Evolutionary conservation across 2,329 filamentous ascomycete genomes (phyloP), one percentile per base, ranked within the genome.

Genomic region (Paecilomyces fulvus): DNA sequence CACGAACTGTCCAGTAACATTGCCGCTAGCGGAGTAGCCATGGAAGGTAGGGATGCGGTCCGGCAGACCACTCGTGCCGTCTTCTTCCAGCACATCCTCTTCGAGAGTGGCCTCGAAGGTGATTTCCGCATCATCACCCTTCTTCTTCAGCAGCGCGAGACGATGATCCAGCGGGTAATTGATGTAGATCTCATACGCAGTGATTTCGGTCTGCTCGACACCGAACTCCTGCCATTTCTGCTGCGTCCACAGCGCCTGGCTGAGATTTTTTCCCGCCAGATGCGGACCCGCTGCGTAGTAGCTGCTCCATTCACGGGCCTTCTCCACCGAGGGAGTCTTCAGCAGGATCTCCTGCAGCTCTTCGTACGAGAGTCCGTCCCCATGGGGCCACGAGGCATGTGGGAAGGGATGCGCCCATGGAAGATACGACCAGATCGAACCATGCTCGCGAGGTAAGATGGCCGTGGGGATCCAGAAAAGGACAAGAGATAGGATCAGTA

Each of bases 11-110:
- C 84, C 90, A 0, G 92, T 96, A 51, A 95, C 92, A 70, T 97
- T 95, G 28, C 92, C 92, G 58, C 80, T 92, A 3, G 91, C 91
- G 3, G 90, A 95, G 72, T 96, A 97, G 54, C 92, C 94, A 68
- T 97, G 92, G 76, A 97, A 97, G 0, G 88, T 92, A 1, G 92
- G 91, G 23, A 97, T 81, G 30, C 90, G 80, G 65, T 91, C 82
- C 9, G 81, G 73, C 50, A 90, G 77, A 21, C 84, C 81, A 17
- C 85, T 90, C 0, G 91, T 95, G 2, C 85, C 82, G 69, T 99
- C 94, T 54, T 95, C 86, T 0, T 90, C 80, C 4, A 97, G 76
- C 1, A 92, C 80, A 67, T 95, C 90, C 71, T 99, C 94, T 63
- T 89, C 84, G 46, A 97, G 75, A 1, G 83, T 86, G 0, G 92